Base-by-base conservation (phyloP, 169 alveolate species). In the Cryptosporidium sp. region DNA sequence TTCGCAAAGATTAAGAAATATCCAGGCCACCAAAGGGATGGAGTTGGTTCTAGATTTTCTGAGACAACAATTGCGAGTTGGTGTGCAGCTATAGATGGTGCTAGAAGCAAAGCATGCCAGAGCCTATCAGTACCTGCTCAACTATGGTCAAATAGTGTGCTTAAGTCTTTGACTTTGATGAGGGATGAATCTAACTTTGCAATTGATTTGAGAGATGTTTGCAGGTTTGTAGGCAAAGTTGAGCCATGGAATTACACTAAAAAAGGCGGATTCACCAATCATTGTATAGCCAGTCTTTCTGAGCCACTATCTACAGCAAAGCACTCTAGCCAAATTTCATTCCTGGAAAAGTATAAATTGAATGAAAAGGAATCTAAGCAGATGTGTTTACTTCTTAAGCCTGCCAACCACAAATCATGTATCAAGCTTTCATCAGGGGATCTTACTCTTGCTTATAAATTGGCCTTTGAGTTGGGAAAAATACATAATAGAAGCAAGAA, bases 71-170 rank as follows among this genome's bases (percentile, higher is more conserved):
- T 80, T 39, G 89, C 89, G 29, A 65, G 62, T 41, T 80, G 89
- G 89, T 80, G 89, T 80, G 89, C 89, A 39, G 89, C 89, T 31
- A 80, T 80, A 80, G 89, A 80, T 62, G 89, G 89, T 80, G 29
- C 89, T 9, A 59, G 89, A 35, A 80, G 89, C 70, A 58, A 41
- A 41, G 73, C 75, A n/a, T 80, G 89, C 37, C 62, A 41, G 70
- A 29, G 69, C 70, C 31, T 80, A 0, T 65, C 89, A 9, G 52
- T 61, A 21, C 89, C 89, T 43, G 89, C 89, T 16, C 62, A 61
- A 10, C 9, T 80, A 10, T 80, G 89, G 89, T 80, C 89, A 41
- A 80, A 80, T 14, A 70, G 41, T 0, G 41, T 80, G 3, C 70
- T 62, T 16, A 35, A 67, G 3, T 41, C 59, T 2, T 16, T 80